Evolutionary conservation across 345 rosid genomes (phyloP), one percentile per base, ranked within the genome.

Genomic region (Schrenkiella parvula): DNA sequence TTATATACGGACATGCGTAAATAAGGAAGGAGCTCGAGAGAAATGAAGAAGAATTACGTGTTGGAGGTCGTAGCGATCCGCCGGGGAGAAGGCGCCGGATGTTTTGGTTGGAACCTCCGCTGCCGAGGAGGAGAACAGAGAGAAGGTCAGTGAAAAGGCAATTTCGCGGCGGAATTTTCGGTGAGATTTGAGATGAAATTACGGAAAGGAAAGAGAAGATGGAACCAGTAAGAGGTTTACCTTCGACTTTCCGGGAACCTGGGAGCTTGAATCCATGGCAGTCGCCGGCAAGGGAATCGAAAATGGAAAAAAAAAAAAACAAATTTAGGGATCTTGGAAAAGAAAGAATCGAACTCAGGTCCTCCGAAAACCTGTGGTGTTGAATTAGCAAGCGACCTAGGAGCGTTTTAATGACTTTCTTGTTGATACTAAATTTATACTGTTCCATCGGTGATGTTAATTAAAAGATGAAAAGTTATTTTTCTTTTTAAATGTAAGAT

Each of bases 211-310:
- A 53, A 5, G 31, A 37, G 42, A 57, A 39, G 71, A 37, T 3
- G 34, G 8, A 38, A 39, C 39, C 13, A 29, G 47, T 34, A 0
- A 15, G 37, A 11, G 9, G 21, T 4, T 41, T 68, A 75, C 79
- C 79, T 75, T 69, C 13, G 79, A 43, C 1, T 8, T 62, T 15
- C 35, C 42, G 19, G 60, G 37, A 54, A 1, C n/a, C 9, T 69
- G 4, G 11, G 74, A 64, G 54, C 47, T 31, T 26, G 79, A 54
- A 62, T 70, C 71, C 79, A 76, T 76, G 71, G 79, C 66, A 14
- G 66, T 70, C 47, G 60, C 79, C 61, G 79, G 75, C 11, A 8
- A 76, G 29, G 11, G 10, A 58, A 12, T 48, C 31, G 56, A 3
- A 46, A 28, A 21, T 8, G 25, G 25, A 11, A 5, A 0, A 11